Evolutionary conservation across 2,329 filamentous ascomycete genomes (phyloP).

Genomic region (Fusarium poae): DNA sequence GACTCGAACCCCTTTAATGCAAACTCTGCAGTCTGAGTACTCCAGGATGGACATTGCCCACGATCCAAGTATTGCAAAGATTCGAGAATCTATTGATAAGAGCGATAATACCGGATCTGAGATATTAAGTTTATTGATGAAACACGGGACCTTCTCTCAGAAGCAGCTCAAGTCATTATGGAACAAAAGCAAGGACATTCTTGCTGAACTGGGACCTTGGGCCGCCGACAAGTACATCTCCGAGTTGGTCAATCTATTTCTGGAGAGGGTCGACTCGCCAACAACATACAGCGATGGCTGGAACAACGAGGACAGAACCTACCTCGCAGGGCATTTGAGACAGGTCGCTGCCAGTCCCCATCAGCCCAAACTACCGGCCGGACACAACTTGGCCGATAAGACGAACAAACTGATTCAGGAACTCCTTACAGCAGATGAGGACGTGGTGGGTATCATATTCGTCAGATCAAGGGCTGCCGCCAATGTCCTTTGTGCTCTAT

Average conservation of each 20-base stretch:
- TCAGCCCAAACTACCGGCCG: slow-evolving; percentile 23
- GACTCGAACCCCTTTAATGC: slow-evolving; percentile 55
- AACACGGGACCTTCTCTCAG: slow-evolving; percentile 64
- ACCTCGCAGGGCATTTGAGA: slow-evolving; percentile 64
- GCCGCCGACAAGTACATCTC: slow-evolving; percentile 75
- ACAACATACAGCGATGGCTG: slow-evolving; percentile 55
- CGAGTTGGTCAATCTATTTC: slow-evolving; percentile 58
- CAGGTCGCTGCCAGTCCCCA: slow-evolving; percentile 48
- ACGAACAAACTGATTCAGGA: slow-evolving; percentile 65
- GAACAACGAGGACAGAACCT: slow-evolving; percentile 66
- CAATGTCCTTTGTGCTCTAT: slow-evolving; percentile 68
- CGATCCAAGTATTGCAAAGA: slow-evolving; percentile 70
- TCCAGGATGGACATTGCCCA: slow-evolving; percentile 65
- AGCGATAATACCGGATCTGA: slow-evolving; percentile 57
- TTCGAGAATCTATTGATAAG: slow-evolving; percentile 56
- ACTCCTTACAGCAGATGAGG: slow-evolving; percentile 59
- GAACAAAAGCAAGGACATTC: slow-evolving; percentile 64
- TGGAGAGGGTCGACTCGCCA: slow-evolving; percentile 41
- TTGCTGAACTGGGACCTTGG: slow-evolving; percentile 73
- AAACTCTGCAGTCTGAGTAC: slow-evolving; percentile 59
- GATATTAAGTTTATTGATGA: slow-evolving; percentile 57
- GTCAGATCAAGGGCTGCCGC: slow-evolving; percentile 73
- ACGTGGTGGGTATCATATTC: slow-evolving; percentile 74
- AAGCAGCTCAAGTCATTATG: slow-evolving; percentile 69
- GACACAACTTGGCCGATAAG: slow-evolving; percentile 67